Percentiles rank a stretch among this genome's conserved stretches.
Conservation (phyloP, 2,329 filamentous ascomycete species). For the Macroventuria anomochaeta region DNA sequence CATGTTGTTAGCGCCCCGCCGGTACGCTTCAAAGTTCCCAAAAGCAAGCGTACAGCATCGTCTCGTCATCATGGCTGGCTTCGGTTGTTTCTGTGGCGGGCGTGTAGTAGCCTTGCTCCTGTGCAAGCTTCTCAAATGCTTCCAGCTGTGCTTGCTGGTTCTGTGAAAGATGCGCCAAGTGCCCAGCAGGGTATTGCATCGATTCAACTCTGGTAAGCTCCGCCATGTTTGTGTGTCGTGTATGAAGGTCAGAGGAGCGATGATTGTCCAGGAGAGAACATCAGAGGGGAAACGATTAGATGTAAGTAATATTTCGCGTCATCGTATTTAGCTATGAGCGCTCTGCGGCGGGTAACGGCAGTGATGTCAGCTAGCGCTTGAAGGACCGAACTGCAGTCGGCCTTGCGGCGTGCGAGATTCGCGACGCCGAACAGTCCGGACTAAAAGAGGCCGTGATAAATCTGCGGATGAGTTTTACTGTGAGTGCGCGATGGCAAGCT, state of each 20-base stretch:
- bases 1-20: conserved; percentile 36
- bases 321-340: conserved; percentile 26
- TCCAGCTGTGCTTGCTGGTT: conserved; percentile 71
- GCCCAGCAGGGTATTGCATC: conserved; percentile 74
- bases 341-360: conserved; percentile 36
- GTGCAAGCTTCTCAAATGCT: conserved; percentile 73
- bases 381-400: conserved; percentile 21
- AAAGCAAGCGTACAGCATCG: conserved; percentile 65
- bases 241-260: neutral
- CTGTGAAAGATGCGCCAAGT: conserved; percentile 76
- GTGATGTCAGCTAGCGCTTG: conserved; percentile 34
- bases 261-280: neutral
- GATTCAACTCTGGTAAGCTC: conserved; percentile 49
- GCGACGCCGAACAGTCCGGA: conserved; percentile 24
- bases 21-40: neutral
- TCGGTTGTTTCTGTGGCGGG: conserved; percentile 50
- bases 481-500: neutral
- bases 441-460: conserved; percentile 15
- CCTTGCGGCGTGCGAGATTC: conserved; percentile 23
- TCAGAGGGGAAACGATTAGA: conserved; percentile 18
- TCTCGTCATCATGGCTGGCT: conserved; percentile 75
- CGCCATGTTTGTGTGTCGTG: conserved; percentile 31
- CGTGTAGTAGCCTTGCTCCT: conserved; percentile 69
- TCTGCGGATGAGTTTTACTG: neutral
- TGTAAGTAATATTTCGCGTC: conserved; percentile 26